These are phyloP conservation scores for Ogataea pini DNA, from an alignment of 805 yeast genomes.

Conservation along the genomic window DNA sequence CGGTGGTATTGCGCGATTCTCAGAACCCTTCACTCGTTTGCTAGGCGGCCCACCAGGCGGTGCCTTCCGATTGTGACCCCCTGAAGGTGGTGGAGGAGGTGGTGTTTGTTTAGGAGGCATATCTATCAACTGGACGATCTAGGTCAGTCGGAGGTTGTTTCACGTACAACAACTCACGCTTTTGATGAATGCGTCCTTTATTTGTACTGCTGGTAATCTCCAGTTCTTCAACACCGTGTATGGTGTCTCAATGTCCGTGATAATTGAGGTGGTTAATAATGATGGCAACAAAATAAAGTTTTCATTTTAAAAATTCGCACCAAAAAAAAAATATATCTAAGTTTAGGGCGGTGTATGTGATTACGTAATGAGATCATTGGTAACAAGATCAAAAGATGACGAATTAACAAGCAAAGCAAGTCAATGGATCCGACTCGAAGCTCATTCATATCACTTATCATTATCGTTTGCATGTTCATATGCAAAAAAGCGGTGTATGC, in stretches of 20 bases:
- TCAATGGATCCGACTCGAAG: too few relatives aligned
- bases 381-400: not conserved
- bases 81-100: conserved; percentile 19
- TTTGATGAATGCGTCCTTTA: not conserved
- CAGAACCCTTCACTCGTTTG: conserved; percentile 18
- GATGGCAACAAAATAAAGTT: not conserved
- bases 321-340: conserved; percentile 4
- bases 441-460: too few relatives aligned
- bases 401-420: not conserved
- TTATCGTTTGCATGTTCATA: too few relatives aligned
- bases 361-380: not conserved
- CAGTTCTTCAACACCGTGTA: not conserved
- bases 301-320: conserved; percentile 3
- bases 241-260: not conserved
- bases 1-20: conserved; percentile 28
- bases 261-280: too few relatives aligned
- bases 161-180: not conserved
- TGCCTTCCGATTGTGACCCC: conserved; percentile 4
- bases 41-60: conserved; percentile 21
- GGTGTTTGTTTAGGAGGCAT: conserved; percentile 23
- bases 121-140: not conserved
- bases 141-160: not conserved
- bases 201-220: not conserved
- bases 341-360: not conserved
- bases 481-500: too few relatives aligned